Base-by-base conservation (phyloP, 1,284 basidiomycete genomes). In the Ceratobasidium sp. region DNA sequence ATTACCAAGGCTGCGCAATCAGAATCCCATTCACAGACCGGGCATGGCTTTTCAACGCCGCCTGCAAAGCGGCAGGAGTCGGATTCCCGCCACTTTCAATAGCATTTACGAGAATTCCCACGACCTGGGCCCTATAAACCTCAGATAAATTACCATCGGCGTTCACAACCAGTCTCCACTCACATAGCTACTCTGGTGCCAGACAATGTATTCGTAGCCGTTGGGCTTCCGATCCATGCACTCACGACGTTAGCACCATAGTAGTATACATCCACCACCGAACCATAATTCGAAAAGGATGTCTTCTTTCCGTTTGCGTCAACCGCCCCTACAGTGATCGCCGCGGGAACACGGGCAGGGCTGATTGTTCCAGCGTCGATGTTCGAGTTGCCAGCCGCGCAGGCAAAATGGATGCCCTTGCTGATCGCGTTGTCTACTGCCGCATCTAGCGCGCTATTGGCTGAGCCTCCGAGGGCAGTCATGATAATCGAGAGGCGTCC, bases 321-420 rank as follows among this genome's bases (percentile, higher is more conserved):
- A 35, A 93, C 93, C 30, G 95, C 95, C 80, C 93, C 96, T 75
- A 97, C 95, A 65, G 96, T 97, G 80, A 97, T 89, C 20, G 95
- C 93, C 20, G 93, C 88, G 12, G 89, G 88, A 33, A 95, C 95
- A 71, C 95, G 95, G 18, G 79, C 80, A 16, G 80, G 81, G 16
- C 70, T 77, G 33, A 64, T 65, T 27, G 30, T 82, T 81, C 82
- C 83, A n/a, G 87, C 87, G 80, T 88, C 88, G 82, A 86, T 85
- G 78, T 78, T 59, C 68, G 70, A 62, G 41, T 78, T 79, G 8
- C 78, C 79, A 16, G 78, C 78, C 3, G 78, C 75, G 16, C 75
- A 70, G 48, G 66, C 50, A 41, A 79, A 67, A 50, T 79, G 77
- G 12, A 79, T 71, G 16, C 79, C 79, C 14, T 38, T 46, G 23